These are phyloP conservation scores for Hypoxylon sp. DNA, from an alignment of 2,329 filamentous ascomycete genomes.

Conservation along the genomic window DNA sequence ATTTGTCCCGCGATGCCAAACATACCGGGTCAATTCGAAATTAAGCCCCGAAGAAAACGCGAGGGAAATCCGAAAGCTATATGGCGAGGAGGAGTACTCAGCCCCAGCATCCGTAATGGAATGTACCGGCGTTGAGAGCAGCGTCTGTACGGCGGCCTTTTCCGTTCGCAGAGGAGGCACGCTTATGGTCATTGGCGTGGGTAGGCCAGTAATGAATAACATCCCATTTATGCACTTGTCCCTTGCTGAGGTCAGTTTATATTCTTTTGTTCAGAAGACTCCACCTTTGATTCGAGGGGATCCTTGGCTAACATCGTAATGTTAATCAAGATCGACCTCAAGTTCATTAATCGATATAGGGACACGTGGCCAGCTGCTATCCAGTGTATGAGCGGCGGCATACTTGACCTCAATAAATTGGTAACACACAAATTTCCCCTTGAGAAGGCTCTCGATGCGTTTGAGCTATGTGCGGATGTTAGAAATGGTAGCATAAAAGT, in stretches of 20 bases:
- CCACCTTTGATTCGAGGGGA: neutral
- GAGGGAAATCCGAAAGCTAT: constrained; percentile 67
- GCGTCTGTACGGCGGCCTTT: constrained; percentile 71
- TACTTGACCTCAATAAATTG: constrained; percentile 73
- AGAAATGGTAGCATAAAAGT: constrained; percentile 72
- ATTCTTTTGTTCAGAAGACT: neutral
- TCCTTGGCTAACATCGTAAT: constrained; percentile 28
- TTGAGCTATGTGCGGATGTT: constrained; percentile 67
- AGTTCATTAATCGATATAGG: constrained; percentile 79
- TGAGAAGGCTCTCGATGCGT: constrained; percentile 72
- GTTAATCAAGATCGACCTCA: constrained; percentile 71
- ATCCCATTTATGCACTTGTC: constrained; percentile 77
- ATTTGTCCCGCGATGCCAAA: constrained; percentile 68
- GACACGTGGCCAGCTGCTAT: constrained; percentile 80
- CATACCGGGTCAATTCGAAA: constrained; percentile 67
- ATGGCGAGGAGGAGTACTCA: constrained; percentile 66
- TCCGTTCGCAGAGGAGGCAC: constrained; percentile 71
- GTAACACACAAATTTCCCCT: constrained; percentile 75
- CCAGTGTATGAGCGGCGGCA: constrained; percentile 69
- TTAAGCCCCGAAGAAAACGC: constrained; percentile 66
- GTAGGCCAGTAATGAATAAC: constrained; percentile 74
- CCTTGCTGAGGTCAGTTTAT: constrained; percentile 67
- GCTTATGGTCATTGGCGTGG: constrained; percentile 76
- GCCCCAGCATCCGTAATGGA: constrained; percentile 73
- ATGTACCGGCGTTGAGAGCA: constrained; percentile 77